Conservation (phyloP, 2,329 filamentous ascomycete genomes). For the Ceratocystis colombiana region DNA sequence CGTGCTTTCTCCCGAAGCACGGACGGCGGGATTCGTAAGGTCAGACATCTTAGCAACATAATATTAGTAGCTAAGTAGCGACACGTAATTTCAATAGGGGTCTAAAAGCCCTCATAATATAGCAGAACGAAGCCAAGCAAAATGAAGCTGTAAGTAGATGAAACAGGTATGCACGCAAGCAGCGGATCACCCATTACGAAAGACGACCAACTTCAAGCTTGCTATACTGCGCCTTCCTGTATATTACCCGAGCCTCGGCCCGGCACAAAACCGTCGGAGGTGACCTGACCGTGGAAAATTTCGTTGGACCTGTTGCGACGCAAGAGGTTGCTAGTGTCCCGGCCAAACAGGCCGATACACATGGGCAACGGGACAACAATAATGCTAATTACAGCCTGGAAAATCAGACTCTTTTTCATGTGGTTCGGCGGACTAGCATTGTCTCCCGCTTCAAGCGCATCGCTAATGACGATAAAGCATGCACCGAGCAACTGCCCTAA, state of each 20-base stretch:
- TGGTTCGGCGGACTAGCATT: constrained; percentile 52
- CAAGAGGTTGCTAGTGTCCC: constrained; percentile 33
- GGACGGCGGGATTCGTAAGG: not conserved
- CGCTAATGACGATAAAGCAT: constrained; percentile 72
- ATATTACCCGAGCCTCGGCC: not conserved
- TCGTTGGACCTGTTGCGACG: constrained; percentile 12
- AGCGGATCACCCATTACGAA: not conserved
- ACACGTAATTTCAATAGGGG: not conserved
- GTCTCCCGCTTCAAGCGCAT: constrained; percentile 53
- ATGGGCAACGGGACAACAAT: constrained; percentile 57
- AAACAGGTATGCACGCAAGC: not conserved
- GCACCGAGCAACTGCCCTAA: constrained; percentile 78
- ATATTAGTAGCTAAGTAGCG: not conserved
- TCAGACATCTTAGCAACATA: not conserved
- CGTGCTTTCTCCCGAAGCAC: not conserved
- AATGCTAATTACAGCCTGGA: constrained; percentile 62
- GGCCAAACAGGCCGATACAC: constrained; percentile 59
- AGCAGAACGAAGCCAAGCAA: not conserved
- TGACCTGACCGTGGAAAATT: constrained; percentile 8
- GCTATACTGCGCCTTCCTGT: not conserved
- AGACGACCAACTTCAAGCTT: not conserved
- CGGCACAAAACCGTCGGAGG: not conserved
- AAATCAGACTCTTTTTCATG: constrained; percentile 67
- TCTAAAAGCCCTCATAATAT: not conserved
- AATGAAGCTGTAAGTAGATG: not conserved